Base-by-base conservation (phyloP, 2,329 filamentous ascomycete genomes). In the Rhinocladiella mackenziei region DNA sequence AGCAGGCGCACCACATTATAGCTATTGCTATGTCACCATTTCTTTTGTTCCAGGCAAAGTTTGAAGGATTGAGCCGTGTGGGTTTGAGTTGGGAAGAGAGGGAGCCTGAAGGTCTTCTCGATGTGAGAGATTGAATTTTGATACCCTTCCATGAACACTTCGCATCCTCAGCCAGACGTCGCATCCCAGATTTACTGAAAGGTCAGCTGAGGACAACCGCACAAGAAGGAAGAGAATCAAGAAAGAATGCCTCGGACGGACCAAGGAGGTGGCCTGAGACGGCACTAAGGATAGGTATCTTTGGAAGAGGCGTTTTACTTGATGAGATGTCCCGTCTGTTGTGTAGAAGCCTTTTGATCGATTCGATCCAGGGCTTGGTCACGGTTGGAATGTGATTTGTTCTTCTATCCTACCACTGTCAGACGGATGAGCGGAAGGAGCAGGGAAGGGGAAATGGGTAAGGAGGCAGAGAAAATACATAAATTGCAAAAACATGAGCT, bases 261-360 rank as follows among this genome's bases (percentile, higher is more conserved):
- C 51, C n/a, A 50, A 51, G 48, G 51, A 56, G 52, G 50, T 55
- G 48, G 50, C 53, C 47, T 55, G 48, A 51, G 44, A 54, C 33
- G 52, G 51, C 51, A 50, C 50, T 30, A 47, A 56, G 47, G 51
- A 56, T 41, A 53, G 40, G 43, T 50, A 35, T 23, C 41, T 48
- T 45, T 37, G 32, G 23, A 45, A 35, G 36, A 48, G 42, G 42
- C 19, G 39, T 38, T 48, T 53, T 40, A 6, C 32, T 35, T 35
- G 17, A n/a, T n/a, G n/a, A n/a, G n/a, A n/a, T n/a, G n/a, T n/a
- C n/a, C n/a, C n/a, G n/a, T n/a, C n/a, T n/a, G n/a, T n/a, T n/a
- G n/a, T 26, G 23, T 26, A 7, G 23, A 26, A 26, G 23, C 11
- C 23, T 26, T 7, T 26, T 26, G 23, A 11, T n/a, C n/a, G n/a